Evolutionary conservation across 306 rosid genomes (phyloP).

Genomic region (Spatholobus suberectus): DNA sequence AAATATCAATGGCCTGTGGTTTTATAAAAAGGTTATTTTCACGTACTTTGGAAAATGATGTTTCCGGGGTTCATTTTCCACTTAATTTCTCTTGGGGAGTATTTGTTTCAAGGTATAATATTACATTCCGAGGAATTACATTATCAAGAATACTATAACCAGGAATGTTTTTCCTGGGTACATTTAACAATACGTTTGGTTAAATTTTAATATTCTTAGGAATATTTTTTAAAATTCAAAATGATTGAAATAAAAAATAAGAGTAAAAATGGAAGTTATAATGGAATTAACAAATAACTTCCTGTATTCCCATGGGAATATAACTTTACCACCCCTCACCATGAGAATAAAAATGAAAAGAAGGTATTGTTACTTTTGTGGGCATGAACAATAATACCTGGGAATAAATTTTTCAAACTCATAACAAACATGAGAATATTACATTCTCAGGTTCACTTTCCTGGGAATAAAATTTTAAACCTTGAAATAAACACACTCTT

Average conservation of each 20-base stretch:
- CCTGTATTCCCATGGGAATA: background rate
- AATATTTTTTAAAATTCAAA: background rate
- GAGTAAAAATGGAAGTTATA: background rate
- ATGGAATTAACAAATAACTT: background rate
- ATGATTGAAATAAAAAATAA: background rate
- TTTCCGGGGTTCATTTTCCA: slow-evolving; percentile 18
- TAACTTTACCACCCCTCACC: background rate
- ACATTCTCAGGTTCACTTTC: background rate
- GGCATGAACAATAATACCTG: background rate
- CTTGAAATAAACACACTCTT: background rate
- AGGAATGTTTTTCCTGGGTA: background rate
- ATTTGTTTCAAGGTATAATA: background rate
- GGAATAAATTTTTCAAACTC: background rate
- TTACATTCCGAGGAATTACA: background rate
- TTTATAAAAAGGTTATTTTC: slow-evolving; percentile 21
- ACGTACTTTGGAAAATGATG: slow-evolving; percentile 25
- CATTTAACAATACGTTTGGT: background rate
- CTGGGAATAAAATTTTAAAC: background rate
- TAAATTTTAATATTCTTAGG: background rate
- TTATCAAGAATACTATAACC: background rate
- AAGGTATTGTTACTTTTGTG: background rate
- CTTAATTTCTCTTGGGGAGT: slow-evolving; percentile 22
- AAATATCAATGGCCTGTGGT: slow-evolving; percentile 3
- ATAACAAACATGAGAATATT: background rate
- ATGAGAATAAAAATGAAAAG: background rate